Evolutionary conservation across 306 rosid genomes (phyloP), one percentile per base, ranked within the genome.

Genomic region (Ochetophila trinervis): DNA sequence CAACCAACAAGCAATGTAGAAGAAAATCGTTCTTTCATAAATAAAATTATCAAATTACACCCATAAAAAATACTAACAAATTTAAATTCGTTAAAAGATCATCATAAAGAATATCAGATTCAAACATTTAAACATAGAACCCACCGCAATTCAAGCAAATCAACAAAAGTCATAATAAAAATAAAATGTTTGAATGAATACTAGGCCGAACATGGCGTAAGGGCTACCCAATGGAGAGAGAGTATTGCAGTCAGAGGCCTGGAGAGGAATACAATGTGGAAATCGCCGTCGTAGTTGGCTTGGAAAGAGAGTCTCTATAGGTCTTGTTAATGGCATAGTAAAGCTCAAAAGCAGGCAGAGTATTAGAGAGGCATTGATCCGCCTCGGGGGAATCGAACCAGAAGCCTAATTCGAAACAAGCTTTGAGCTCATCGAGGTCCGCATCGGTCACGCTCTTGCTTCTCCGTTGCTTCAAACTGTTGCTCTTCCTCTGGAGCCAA

Each of bases 341-440:
- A 48, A 94, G 90, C 6, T 76, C 85, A 0, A 94, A 83, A 22
- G 99, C 99, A 0, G 97, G 99, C 2, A 94, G 48, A 8, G 99
- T 88, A 64, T 88, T 88, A 34, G 87, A 82, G 64, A 94, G 85
- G 5, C 94, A 83, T 20, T 54, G 84, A 69, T 90, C 84, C 15
- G 53, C 80, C 65, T 85, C 87, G 0, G 89, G 91, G 0, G 94
- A 82, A 27, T 90, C 84, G 64, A 90, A 94, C 44, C 97, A 90
- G 47, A 94, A 94, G 0, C 97, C 97, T 36, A 94, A 76, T 30
- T 90, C 99, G 62, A 94, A 78, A 64, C 99, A 94, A 1, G 95
- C 99, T 30, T 94, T 94, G 69, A 94, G 91, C 59, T 94, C 97
- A 22, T 90, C 90, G 0, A 90, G 84, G 48, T 90, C 96, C 62